These are phyloP conservation scores for Melaleuca quinquenervia DNA, from an alignment of 345 rosid genomes.

Conservation along the genomic window DNA sequence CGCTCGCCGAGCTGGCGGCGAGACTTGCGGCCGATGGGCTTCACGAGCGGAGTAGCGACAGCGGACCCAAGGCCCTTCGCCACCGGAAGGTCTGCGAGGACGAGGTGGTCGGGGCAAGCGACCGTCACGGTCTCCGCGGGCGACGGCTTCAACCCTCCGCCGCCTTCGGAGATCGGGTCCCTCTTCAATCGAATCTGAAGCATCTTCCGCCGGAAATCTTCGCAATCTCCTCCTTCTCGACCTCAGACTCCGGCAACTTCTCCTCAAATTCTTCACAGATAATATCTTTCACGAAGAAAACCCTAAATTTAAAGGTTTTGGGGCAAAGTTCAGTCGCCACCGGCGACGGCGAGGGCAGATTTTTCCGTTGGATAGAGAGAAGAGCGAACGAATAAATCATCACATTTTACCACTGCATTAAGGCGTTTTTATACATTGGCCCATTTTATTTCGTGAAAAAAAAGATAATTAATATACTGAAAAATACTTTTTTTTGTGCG, in stretches of 20 bases:
- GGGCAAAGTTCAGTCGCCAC: background rate
- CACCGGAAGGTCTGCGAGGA: slow-evolving; percentile 97
- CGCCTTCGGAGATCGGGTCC: slow-evolving; percentile 40
- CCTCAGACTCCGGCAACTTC: background rate
- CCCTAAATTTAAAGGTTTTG: background rate
- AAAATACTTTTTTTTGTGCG: no score
- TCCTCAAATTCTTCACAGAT: background rate
- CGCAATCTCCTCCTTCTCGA: background rate
- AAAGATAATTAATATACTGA: no score
- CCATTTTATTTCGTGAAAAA: no score
- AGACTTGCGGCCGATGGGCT: slow-evolving; percentile 73
- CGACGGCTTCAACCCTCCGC: slow-evolving; percentile 39
- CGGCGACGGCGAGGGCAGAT: background rate
- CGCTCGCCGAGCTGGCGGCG: slow-evolving; percentile 94
- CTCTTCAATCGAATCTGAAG: slow-evolving; percentile 77
- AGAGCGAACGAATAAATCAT: background rate
- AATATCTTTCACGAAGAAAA: background rate
- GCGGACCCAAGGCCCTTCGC: slow-evolving; percentile 89
- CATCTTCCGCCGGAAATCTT: slow-evolving; percentile 20
- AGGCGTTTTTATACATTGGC: no score
- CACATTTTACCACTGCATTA: no score
- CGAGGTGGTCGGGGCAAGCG: slow-evolving; percentile 91
- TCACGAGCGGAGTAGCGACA: slow-evolving; percentile 47
- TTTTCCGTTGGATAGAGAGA: background rate
- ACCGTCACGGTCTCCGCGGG: slow-evolving; percentile 77